Conservation (phyloP, 192 early-diverging fungal genomes). For the Backusella morwellensis region DNA sequence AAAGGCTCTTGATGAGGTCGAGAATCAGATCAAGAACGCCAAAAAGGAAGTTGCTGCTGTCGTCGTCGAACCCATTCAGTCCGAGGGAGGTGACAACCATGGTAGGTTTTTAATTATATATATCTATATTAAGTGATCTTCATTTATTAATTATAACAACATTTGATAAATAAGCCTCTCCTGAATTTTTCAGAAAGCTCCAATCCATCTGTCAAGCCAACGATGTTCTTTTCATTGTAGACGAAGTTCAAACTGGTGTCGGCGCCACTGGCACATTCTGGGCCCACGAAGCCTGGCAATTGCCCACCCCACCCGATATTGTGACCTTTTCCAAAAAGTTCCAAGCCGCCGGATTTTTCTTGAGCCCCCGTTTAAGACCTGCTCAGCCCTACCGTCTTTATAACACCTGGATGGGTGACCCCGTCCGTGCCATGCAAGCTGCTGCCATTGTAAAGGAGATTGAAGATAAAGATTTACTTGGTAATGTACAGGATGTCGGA, state of each 20-base stretch:
- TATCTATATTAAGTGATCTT: neutral
- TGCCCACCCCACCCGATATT: constrained; percentile 66
- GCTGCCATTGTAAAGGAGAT: constrained; percentile 63
- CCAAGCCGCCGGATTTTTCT: constrained; percentile 74
- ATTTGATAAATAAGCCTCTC: constrained; percentile 45
- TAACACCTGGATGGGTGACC: constrained; percentile 80
- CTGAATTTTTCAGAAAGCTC: constrained; percentile 62
- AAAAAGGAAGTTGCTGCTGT: constrained; percentile 59
- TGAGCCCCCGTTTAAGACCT: constrained; percentile 54
- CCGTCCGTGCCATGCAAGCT: constrained; percentile 60
- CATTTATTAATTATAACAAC: neutral
- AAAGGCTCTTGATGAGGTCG: constrained; percentile 51
- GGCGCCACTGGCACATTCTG: constrained; percentile 73
- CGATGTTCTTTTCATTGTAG: constrained; percentile 70
- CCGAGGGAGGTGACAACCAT: constrained; percentile 72
- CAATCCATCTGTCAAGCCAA: constrained; percentile 53
- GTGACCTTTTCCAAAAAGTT: constrained; percentile 81
- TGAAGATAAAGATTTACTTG: constrained; percentile 46
- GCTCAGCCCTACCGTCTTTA: constrained; percentile 65
- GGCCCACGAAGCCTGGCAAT: constrained; percentile 73
- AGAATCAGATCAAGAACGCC: constrained; percentile 45
- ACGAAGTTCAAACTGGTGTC: constrained; percentile 78
- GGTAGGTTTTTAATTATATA: constrained; percentile 16
- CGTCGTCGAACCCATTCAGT: constrained; percentile 72
- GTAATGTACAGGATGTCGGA: constrained; percentile 52